These are phyloP conservation scores for Penicillium desertorum DNA, from an alignment of 495 filamentous ascomycete species.

Conservation along the genomic window DNA sequence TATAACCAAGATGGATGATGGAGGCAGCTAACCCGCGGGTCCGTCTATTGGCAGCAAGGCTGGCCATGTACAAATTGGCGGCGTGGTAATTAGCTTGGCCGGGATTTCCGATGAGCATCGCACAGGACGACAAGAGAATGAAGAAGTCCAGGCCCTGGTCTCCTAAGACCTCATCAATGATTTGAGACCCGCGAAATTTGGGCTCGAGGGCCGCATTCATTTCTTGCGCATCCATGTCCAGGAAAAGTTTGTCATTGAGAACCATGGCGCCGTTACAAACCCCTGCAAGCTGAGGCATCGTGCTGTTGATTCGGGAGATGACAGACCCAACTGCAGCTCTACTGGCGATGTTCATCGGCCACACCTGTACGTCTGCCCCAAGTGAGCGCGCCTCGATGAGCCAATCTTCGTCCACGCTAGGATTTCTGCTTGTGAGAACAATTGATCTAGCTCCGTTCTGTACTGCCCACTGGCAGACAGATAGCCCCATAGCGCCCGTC, in stretches of 20 bases:
- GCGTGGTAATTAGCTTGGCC: constrained; percentile 54
- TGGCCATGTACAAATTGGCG: constrained; percentile 52
- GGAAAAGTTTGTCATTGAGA: constrained; percentile 17
- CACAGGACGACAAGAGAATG: constrained; percentile 32
- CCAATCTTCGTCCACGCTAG: neutral
- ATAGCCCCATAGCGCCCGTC: neutral
- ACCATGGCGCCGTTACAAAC: constrained; percentile 26
- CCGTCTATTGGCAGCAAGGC: constrained; percentile 30
- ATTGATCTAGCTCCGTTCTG: neutral
- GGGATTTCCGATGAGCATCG: constrained; percentile 25
- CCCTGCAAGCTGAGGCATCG: constrained; percentile 23
- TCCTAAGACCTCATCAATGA: constrained; percentile 26
- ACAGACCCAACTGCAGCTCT: neutral
- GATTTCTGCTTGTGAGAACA: neutral
- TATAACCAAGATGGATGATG: constrained; percentile 44
- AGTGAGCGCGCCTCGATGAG: neutral
- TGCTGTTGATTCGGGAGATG: neutral
- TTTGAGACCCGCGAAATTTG: constrained; percentile 22
- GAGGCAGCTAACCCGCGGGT: constrained; percentile 34
- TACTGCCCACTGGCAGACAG: neutral
- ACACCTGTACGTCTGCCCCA: neutral
- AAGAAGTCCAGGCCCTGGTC: constrained; percentile 36
- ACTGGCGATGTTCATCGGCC: neutral
- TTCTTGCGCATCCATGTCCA: constrained; percentile 11
- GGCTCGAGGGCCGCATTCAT: constrained; percentile 16